phyloP scores from a whole-genome alignment of 768 basidiomycete genomes.

The Termitomyces sp. region DNA sequence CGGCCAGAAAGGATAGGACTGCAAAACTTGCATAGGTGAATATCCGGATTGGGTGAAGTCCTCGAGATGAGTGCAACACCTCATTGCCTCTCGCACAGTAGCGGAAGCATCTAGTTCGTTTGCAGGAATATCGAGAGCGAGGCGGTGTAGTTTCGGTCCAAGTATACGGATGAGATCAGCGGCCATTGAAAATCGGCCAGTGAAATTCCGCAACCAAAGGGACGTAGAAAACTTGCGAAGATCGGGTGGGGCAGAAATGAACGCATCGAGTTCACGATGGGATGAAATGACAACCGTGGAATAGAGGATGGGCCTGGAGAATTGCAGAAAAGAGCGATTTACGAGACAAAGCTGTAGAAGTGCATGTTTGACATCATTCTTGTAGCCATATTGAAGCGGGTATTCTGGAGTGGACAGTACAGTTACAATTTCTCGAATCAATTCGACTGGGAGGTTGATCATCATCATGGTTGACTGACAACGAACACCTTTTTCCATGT shows the following conservation, averaged over 20 bases:
- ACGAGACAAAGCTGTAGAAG: slow-evolving; percentile 10
- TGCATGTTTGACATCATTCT: slow-evolving; percentile 6
- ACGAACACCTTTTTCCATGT: neutral
- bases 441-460: slow-evolving; percentile 11
- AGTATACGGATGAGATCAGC: slow-evolving; percentile 8
- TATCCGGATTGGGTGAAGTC: slow-evolving; percentile 13
- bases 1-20: slow-evolving; percentile 5
- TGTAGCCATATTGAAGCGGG: slow-evolving; percentile 11
- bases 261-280: neutral
- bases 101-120: slow-evolving; percentile 4
- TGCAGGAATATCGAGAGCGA: slow-evolving; percentile 10
- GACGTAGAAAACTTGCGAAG: slow-evolving; percentile 1
- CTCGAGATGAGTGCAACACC: slow-evolving; percentile 8
- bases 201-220: slow-evolving; percentile 9
- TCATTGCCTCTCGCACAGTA: slow-evolving; percentile 6
- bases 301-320: slow-evolving; percentile 8
- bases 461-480: slow-evolving; percentile 1
- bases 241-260: slow-evolving; percentile 3
- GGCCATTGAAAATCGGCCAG: slow-evolving; percentile 1
- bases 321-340: slow-evolving; percentile 5
- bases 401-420: slow-evolving; percentile 3
- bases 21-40: slow-evolving; percentile 11
- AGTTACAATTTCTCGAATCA: slow-evolving; percentile 12
- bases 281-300: slow-evolving; percentile 12
- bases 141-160: slow-evolving; percentile 9